A percentile compares a stretch with the other conserved stretches of the same genome.
These are phyloP conservation scores for Trametes punicea DNA, from an alignment of 768 basidiomycete genomes.

Conservation along the genomic window DNA sequence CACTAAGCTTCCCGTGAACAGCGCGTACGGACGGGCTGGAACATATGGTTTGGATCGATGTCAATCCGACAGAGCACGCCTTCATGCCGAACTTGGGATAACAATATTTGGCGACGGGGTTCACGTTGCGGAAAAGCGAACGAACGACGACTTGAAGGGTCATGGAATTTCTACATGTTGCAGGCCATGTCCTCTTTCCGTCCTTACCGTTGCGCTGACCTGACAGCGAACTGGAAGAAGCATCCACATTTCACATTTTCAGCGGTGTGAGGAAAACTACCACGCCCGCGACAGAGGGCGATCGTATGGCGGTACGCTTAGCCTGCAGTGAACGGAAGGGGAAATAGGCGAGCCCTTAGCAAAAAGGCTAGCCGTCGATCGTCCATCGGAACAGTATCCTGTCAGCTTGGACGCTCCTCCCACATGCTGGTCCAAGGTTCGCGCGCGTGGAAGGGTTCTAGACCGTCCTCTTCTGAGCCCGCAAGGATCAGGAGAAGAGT, in stretches of 20 bases:
- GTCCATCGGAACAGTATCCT: too few species aligned
- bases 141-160: too few species aligned
- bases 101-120: too few species aligned
- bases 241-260: not conserved
- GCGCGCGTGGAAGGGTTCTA: not conserved
- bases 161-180: not conserved
- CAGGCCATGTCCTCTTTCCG: not conserved
- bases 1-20: conserved; percentile 5
- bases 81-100: too few species aligned
- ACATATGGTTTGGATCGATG: too few species aligned
- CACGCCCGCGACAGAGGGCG: not conserved
- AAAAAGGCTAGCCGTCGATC: too few species aligned
- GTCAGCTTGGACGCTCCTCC: too few species aligned
- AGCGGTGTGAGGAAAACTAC: not conserved
- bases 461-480: conserved; percentile 2
- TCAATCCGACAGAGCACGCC: too few species aligned
- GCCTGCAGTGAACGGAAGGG: too few species aligned
- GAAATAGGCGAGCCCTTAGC: too few species aligned
- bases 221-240: not conserved
- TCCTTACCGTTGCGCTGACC: not conserved
- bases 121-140: not conserved
- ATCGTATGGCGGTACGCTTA: too few species aligned
- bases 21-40: too few species aligned
- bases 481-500: conserved; percentile 11
- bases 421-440: not conserved